phyloP scores from a whole-genome alignment of 306 rosid genomes.

The Corylus avellana region DNA sequence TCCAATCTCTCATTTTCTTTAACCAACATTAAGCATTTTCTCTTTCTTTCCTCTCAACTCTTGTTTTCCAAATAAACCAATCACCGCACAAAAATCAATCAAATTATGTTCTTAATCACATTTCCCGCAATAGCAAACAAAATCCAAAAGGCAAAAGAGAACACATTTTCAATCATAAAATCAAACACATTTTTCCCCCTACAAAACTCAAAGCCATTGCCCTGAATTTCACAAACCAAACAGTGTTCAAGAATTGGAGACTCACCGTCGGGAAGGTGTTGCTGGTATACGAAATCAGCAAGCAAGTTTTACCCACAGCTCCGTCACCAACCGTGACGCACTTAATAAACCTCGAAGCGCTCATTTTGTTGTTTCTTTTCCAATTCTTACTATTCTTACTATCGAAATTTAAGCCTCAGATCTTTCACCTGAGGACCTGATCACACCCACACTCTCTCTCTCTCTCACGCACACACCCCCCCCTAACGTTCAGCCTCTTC shows the following conservation, averaged over 20 bases:
- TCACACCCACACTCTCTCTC: constrained; percentile 19
- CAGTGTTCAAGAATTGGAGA: not conserved
- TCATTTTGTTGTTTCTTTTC: constrained; percentile 47
- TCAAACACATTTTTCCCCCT: not conserved
- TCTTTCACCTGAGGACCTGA: constrained; percentile 80
- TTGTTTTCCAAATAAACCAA: not conserved
- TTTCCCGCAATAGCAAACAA: not conserved
- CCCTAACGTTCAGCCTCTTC: constrained; percentile 27
- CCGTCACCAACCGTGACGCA: constrained; percentile 99
- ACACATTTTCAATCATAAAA: not conserved
- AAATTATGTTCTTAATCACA: not conserved
- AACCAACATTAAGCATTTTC: constrained; percentile 5
- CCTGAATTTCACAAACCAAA: not conserved
- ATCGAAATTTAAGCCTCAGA: constrained; percentile 59
- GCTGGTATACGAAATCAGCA: constrained; percentile 97
- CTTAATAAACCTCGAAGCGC: constrained; percentile 98
- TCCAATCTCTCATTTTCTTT: not conserved
- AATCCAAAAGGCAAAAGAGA: not conserved
- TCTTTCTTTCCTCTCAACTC: constrained; percentile 5
- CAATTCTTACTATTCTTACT: constrained; percentile 22
- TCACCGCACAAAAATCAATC: not conserved
- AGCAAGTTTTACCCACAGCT: constrained; percentile 98
- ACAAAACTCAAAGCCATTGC: constrained; percentile 8
- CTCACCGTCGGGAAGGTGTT: constrained; percentile 97
- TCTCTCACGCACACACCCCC: not conserved